Conservation (phyloP, 1,139 yeast species). For the Nakaseomyces uthaithaninus region DNA sequence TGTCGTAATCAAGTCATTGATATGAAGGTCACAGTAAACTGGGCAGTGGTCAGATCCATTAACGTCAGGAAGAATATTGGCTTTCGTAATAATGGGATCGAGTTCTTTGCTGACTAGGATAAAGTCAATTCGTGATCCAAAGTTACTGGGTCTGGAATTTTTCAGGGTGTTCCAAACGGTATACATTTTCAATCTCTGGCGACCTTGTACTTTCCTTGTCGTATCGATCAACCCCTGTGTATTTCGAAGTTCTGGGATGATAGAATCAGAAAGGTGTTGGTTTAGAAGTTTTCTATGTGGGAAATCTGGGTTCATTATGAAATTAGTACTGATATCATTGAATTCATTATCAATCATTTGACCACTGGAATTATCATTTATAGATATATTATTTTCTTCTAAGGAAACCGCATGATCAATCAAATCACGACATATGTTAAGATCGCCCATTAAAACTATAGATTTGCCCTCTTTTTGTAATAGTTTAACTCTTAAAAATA, state of each 20-base stretch:
- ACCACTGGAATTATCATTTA: constrained; percentile 24
- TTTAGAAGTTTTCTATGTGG: constrained; percentile 42
- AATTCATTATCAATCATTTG: constrained; percentile 39
- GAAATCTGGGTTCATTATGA: constrained; percentile 35
- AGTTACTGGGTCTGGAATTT: constrained; percentile 73
- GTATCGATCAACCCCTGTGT: constrained; percentile 49
- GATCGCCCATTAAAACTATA: constrained; percentile 78
- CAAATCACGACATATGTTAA: constrained; percentile 70
- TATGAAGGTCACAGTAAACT: constrained; percentile 57
- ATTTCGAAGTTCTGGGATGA: constrained; percentile 29
- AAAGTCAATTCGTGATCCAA: constrained; percentile 82
- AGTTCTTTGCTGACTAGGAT: constrained; percentile 45
- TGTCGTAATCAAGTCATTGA: constrained; percentile 11
- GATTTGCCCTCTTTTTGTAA: constrained; percentile 49
- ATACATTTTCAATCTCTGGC: constrained; percentile 53
- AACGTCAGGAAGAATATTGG: constrained; percentile 61
- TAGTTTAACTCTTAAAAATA: constrained; percentile 54
- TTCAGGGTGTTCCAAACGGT: constrained; percentile 88
- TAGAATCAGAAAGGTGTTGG: constrained; percentile 30
- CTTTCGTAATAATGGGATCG: constrained; percentile 34
- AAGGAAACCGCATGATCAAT: constrained; percentile 76
- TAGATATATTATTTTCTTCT: constrained; percentile 32
- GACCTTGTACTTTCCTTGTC: constrained; percentile 49
- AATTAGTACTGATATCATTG: constrained; percentile 35
- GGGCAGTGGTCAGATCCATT: constrained; percentile 96